A percentile compares a stretch with the other conserved stretches of the same genome.
Evolutionary conservation across 106 monocot species (phyloP).

Genomic region (Dactylorhiza incarnata): DNA sequence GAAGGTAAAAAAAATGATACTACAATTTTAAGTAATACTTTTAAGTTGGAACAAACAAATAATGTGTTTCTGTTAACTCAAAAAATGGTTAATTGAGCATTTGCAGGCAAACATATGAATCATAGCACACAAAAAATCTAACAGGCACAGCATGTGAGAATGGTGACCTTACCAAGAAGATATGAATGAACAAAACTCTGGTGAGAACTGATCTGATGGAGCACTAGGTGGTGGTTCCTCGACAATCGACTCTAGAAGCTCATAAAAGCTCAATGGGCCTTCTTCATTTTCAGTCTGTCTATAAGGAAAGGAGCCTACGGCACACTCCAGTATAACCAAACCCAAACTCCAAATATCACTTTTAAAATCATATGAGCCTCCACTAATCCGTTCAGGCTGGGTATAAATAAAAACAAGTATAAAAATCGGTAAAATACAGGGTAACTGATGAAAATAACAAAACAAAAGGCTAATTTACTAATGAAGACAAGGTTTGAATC

Average conservation of each 20-base stretch:
- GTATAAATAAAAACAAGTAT: not conserved
- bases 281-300: conserved; percentile 59
- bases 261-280: conserved; percentile 78
- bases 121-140: too few species aligned
- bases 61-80: too few species aligned
- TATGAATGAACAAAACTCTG: conserved; percentile 96
- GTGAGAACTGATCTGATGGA: conserved; percentile 92
- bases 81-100: too few species aligned
- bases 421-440: not conserved
- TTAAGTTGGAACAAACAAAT: too few species aligned
- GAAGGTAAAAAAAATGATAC: too few species aligned
- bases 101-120: not conserved
- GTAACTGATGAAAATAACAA: not conserved
- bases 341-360: conserved; percentile 99
- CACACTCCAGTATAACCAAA: conserved; percentile 94
- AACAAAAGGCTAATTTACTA: not conserved
- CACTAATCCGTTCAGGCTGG: conserved; percentile 88
- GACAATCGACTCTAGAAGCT: conserved; percentile 88
- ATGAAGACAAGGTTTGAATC: not conserved
- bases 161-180: conserved; percentile 65
- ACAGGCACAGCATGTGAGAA: not conserved
- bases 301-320: conserved; percentile 88
- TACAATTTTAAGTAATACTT: too few species aligned
- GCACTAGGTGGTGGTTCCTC: conserved; percentile 84
- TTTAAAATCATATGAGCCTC: conserved; percentile 81